Evolutionary conservation across 345 rosid species (phyloP).

Genomic region (Brassica cretica): DNA sequence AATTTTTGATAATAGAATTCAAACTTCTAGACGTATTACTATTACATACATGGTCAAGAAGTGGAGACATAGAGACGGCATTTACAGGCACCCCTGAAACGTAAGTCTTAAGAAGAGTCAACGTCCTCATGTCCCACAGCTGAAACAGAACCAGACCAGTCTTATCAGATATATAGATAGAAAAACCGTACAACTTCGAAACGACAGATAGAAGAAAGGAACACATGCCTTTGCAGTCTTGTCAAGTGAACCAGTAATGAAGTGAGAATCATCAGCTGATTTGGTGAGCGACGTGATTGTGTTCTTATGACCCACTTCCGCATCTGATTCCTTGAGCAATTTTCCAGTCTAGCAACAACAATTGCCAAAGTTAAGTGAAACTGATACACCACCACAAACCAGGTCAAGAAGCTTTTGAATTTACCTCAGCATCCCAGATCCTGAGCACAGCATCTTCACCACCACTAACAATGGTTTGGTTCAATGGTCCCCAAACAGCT

Average conservation of each 20-base stretch:
- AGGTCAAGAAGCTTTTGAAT: not conserved
- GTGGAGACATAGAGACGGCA: conserved; percentile 96
- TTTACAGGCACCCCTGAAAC: conserved; percentile 85
- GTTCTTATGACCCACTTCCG: conserved; percentile 82
- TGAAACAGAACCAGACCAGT: conserved; percentile 32
- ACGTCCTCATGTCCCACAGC: conserved; percentile 88
- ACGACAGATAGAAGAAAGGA: conserved; percentile 9
- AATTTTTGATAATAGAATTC: not conserved
- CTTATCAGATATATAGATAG: conserved; percentile 1
- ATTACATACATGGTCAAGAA: conserved; percentile 78
- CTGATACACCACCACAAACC: not conserved
- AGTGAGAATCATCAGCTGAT: conserved; percentile 81
- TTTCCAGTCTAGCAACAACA: conserved; percentile 70
- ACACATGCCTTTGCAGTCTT: conserved; percentile 84
- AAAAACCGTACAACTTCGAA: not conserved
- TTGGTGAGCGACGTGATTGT: conserved; percentile 77
- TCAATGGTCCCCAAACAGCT: conserved; percentile 95
- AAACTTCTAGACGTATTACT: not conserved
- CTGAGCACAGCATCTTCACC: conserved; percentile 90
- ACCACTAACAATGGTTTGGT: conserved; percentile 73
- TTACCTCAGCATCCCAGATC: conserved; percentile 94
- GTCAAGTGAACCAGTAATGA: conserved; percentile 85
- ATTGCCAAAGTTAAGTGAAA: not conserved
- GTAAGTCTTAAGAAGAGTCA: conserved; percentile 88
- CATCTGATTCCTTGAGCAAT: conserved; percentile 64